These are phyloP conservation scores for Kentomonas sorsogonicus DNA, from an alignment of 208 protist species.

Conservation along the genomic window DNA sequence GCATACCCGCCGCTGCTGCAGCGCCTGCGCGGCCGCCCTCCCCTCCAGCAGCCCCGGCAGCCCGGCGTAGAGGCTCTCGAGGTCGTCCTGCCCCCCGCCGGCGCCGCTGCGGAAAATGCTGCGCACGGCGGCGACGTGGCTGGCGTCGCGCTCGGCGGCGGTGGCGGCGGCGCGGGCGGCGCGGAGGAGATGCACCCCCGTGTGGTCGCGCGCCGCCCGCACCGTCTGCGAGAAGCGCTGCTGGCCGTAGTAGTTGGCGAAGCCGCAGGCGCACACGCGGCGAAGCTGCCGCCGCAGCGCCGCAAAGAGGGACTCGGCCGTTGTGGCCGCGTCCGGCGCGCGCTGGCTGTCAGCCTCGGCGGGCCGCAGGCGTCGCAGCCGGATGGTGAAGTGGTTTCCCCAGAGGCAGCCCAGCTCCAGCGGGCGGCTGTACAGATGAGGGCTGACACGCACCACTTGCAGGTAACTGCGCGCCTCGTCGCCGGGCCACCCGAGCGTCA, in stretches of 20 bases:
- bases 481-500: constrained; percentile 28
- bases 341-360: not conserved
- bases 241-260: constrained; percentile 95
- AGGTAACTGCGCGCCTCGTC: constrained; percentile 36
- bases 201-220: constrained; percentile 38
- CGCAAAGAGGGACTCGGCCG: not conserved
- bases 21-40: not conserved
- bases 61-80: constrained; percentile 39
- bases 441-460: constrained; percentile 10
- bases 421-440: constrained; percentile 9
- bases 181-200: constrained; percentile 61
- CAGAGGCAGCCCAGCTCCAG: constrained; percentile 32
- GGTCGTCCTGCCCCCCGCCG: constrained; percentile 43
- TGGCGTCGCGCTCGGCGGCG: too few species aligned
- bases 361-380: constrained; percentile 35
- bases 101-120: too few species aligned
- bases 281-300: constrained; percentile 30
- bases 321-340: not conserved
- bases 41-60: constrained; percentile 17
- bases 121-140: constrained; percentile 33
- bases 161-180: constrained; percentile 28
- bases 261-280: constrained; percentile 42
- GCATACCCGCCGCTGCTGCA: not conserved
- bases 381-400: constrained; percentile 75
- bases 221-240: constrained; percentile 89